Base-by-base conservation (phyloP, 2,329 filamentous ascomycete genomes). In the Pseudogymnoascus sp. region DNA sequence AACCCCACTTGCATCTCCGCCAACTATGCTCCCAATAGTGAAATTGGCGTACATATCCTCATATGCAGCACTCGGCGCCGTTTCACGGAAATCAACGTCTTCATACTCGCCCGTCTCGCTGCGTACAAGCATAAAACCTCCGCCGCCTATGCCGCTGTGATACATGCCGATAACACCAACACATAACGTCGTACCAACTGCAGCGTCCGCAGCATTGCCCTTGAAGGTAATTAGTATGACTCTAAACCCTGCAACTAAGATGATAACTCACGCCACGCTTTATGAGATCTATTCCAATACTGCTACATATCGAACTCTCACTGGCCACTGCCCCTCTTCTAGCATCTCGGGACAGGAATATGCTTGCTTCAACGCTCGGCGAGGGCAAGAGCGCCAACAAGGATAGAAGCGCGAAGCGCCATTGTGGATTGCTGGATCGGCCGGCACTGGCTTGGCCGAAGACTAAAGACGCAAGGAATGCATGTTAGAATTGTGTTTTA, bases 51-150 rank as follows among this genome's bases (percentile, higher is more conserved):
- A 97, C 93, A 97, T 97, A 69, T 95, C 84, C 73, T 92, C 80
- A 66, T 81, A 86, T 0, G 92, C 89, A 0, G 90, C 89, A 0
- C 87, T 88, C 0, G 93, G 93, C 0, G 93, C 93, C 0, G 88
- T 85, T 73, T 97, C 93, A 55, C 93, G 82, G 71, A 96, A 97
- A 74, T 97, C 93, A 67, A 97, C 86, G 63, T 87, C 87, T 71
- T 96, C 91, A 71, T 92, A 95, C 15, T 79, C 78, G n/a, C 91
- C 91, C 63, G 90, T 79, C 13, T 83, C 76, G 35, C 84, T 80
- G 58, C 90, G 86, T 4, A 96, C 83, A 4, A 96, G 79, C 81
- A 92, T 89, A 75, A 97, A 97, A 1, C 93, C 93, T 40, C 93
- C 93, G 5, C 93, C 93, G 18, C 90, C 92, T 63, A 97, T 88